These are phyloP conservation scores for Podospora conica DNA, from an alignment of 495 filamentous ascomycete genomes.

Conservation along the genomic window DNA sequence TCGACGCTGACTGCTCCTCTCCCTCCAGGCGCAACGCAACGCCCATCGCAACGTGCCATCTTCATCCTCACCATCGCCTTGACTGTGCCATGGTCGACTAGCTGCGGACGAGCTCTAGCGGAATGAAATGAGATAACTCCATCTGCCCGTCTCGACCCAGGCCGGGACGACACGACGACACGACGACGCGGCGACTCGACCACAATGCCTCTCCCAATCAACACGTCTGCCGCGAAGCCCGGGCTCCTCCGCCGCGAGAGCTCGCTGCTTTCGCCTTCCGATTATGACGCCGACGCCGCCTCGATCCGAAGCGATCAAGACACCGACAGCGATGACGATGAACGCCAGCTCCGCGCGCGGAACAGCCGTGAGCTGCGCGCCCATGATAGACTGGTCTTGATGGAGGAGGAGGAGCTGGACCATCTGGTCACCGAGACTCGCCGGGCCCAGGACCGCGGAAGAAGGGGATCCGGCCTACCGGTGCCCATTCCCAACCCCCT, in stretches of 20 bases:
- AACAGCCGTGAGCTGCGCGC: slow-evolving; percentile 64
- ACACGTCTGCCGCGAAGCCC: slow-evolving; percentile 14
- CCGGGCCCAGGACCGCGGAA: slow-evolving; percentile 43
- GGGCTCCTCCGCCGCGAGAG: slow-evolving; percentile 14
- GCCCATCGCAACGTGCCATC: background rate
- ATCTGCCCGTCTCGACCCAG: background rate
- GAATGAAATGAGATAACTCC: background rate
- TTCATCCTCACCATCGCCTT: background rate
- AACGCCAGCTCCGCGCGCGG: slow-evolving; percentile 54
- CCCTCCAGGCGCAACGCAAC: background rate
- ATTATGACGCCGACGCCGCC: slow-evolving; percentile 62
- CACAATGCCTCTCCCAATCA: slow-evolving; percentile 23
- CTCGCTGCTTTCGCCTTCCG: slow-evolving; percentile 55
- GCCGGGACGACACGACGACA: slow-evolving; percentile 1
- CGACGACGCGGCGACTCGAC: too few species aligned
- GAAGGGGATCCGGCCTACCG: slow-evolving; percentile 41
- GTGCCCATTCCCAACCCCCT: slow-evolving; percentile 44
- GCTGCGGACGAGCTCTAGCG: background rate
- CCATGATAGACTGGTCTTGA: slow-evolving; percentile 69
- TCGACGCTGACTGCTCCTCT: background rate
- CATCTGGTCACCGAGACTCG: slow-evolving; percentile 56
- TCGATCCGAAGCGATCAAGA: slow-evolving; percentile 66
- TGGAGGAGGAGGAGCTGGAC: slow-evolving; percentile 86
- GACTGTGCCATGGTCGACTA: background rate
- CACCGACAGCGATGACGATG: slow-evolving; percentile 71